Percentiles rank a stretch among this genome's conserved stretches.
These are phyloP conservation scores for Neofusicoccum kwambonambiense DNA, from an alignment of 2,329 filamentous ascomycete species.

Conservation along the genomic window DNA sequence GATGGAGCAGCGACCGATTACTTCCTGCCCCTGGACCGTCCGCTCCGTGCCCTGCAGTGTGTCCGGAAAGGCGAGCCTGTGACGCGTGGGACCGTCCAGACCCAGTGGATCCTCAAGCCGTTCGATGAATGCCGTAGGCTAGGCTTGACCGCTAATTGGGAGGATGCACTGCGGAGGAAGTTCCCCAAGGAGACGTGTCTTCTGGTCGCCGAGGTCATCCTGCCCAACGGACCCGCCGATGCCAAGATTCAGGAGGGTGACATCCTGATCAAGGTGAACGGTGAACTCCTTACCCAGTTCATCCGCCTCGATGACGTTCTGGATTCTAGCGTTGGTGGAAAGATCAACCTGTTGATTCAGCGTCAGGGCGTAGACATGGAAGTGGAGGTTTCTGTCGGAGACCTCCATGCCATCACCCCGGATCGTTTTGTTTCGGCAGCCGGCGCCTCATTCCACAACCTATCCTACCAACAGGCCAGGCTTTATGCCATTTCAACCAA, in stretches of 20 bases:
- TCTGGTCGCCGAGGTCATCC: conserved; percentile 92
- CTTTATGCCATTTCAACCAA: conserved; percentile 89
- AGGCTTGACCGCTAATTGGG: conserved; percentile 80
- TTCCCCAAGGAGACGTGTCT: conserved; percentile 95
- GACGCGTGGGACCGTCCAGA: conserved; percentile 94
- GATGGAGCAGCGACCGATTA: conserved; percentile 98
- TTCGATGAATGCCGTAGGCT: conserved; percentile 95
- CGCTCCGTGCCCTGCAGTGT: conserved; percentile 80
- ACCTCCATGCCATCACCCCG: conserved; percentile 91
- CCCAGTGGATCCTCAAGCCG: conserved; percentile 93
- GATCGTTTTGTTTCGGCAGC: conserved; percentile 94
- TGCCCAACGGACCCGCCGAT: conserved; percentile 86
- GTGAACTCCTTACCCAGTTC: conserved; percentile 88
- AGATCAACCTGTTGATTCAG: conserved; percentile 79
- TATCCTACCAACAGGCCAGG: conserved; percentile 97
- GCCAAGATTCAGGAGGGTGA: conserved; percentile 90
- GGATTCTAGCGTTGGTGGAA: conserved; percentile 78
- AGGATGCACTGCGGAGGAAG: conserved; percentile 75
- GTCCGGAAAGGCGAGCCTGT: conserved; percentile 74
- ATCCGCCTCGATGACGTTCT: conserved; percentile 87
- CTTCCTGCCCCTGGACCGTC: conserved; percentile 90
- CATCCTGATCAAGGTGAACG: conserved; percentile 89
- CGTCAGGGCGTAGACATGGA: conserved; percentile 85
- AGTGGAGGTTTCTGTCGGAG: conserved; percentile 79
- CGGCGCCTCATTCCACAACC: conserved; percentile 89